Evolutionary conservation across 345 rosid species (phyloP).

Genomic region (Cardamine resedifolia): DNA sequence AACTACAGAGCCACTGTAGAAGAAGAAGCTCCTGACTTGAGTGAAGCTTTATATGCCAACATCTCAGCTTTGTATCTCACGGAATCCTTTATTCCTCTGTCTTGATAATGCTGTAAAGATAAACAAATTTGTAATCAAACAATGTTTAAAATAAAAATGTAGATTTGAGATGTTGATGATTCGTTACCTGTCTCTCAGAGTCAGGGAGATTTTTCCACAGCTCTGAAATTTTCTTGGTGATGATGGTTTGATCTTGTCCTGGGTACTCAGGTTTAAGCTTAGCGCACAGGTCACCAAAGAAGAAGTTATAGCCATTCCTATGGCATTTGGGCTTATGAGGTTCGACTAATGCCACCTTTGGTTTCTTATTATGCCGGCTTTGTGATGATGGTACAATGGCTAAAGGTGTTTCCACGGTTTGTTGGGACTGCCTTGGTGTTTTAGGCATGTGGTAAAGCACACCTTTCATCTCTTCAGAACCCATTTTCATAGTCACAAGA

Average conservation of each 20-base stretch:
- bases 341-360: slow-evolving; percentile 48
- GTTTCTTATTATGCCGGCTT: slow-evolving; percentile 52
- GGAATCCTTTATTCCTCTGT: slow-evolving; percentile 66
- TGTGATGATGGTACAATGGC: slow-evolving; percentile 32
- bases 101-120: slow-evolving; percentile 61
- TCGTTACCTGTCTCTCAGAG: slow-evolving; percentile 65
- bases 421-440: slow-evolving; percentile 15
- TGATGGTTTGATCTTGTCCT: slow-evolving; percentile 59
- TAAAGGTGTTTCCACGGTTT: slow-evolving; percentile 24
- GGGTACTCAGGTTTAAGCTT: slow-evolving; percentile 56
- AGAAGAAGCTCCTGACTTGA: slow-evolving; percentile 57
- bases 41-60: slow-evolving; percentile 54
- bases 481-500: slow-evolving; percentile 64
- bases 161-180: not conserved
- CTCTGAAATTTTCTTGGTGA: slow-evolving; percentile 64
- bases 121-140: not conserved
- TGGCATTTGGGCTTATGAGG: slow-evolving; percentile 68
- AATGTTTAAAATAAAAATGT: not conserved
- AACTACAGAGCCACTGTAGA: slow-evolving; percentile 42
- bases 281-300: slow-evolving; percentile 64
- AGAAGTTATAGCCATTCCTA: slow-evolving; percentile 78
- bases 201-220: slow-evolving; percentile 71
- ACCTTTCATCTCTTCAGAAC: slow-evolving; percentile 65
- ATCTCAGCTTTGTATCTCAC: slow-evolving; percentile 73
- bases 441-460: slow-evolving; percentile 74